These are phyloP conservation scores for Neurospora sp. DNA, from an alignment of 495 filamentous ascomycete genomes.

Conservation along the genomic window DNA sequence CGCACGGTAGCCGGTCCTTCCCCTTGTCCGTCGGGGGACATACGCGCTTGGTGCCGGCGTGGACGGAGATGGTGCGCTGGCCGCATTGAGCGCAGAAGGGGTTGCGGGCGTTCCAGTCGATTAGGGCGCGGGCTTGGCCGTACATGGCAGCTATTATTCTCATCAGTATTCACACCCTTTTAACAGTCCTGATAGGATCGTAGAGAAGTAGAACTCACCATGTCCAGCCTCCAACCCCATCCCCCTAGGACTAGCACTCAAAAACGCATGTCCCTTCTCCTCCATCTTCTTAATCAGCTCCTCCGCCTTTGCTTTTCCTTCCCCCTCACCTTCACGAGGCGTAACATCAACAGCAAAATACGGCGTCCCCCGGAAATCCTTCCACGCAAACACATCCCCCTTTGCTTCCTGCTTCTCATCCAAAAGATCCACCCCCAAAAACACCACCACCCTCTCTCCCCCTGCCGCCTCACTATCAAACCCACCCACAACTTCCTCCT, in stretches of 20 bases:
- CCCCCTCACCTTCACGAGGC: conserved; percentile 39
- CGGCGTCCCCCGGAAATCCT: conserved; percentile 60
- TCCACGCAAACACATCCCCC: conserved; percentile 24
- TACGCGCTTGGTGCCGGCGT: conserved; percentile 82
- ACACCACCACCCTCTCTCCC: not conserved
- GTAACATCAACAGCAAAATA: conserved; percentile 89
- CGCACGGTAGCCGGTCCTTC: conserved; percentile 55
- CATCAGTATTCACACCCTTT: not conserved
- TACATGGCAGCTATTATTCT: conserved; percentile 63
- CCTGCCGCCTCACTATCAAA: not conserved
- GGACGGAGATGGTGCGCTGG: conserved; percentile 69
- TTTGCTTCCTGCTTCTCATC: not conserved
- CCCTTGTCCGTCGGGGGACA: conserved; percentile 73
- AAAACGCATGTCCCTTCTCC: conserved; percentile 19
- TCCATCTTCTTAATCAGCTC: conserved; percentile 27
- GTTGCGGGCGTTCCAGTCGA: conserved; percentile 93
- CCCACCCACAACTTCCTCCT: not conserved
- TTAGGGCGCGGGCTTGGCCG: conserved; percentile 77
- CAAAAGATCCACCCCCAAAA: not conserved
- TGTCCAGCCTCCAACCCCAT: conserved; percentile 33
- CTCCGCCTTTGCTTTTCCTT: conserved; percentile 47
- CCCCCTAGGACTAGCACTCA: conserved; percentile 19
- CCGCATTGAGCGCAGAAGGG: conserved; percentile 88
- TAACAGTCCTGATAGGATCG: not conserved
- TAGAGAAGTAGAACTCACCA: conserved; percentile 19